Base-by-base conservation (phyloP, 768 basidiomycete genomes). In the Pleurotus tuber-regium region DNA sequence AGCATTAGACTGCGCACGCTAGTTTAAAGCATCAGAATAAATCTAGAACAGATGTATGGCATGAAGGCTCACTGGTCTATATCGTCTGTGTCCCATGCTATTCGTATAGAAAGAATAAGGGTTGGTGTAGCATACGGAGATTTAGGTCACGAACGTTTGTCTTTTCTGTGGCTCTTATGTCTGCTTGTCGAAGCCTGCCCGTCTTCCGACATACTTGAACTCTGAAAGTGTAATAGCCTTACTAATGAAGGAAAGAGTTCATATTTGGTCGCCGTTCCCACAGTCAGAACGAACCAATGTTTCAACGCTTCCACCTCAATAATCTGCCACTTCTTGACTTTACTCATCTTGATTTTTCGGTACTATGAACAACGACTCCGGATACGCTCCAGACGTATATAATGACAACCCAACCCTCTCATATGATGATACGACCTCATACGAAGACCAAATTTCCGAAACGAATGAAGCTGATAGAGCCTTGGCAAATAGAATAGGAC, bases 61-160 rank as follows among this genome's bases (percentile, higher is more conserved):
- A 44, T 47, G 29, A 54, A 43, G 31, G 56, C 93, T 84, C 66
- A 96, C 93, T 97, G 95, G 77, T 98, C 91, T 69, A 98, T 93
- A 61, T 97, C 96, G 67, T 98, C 95, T 38, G 95, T 98, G 64
- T 98, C 96, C 96, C 96, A 98, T 63, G 95, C 96, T 98, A 58
- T 47, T 61, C n/a, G n/a, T 47, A 54, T 26, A 51, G 53, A 55
- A 30, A 55, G 46, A 21, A 50, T 59, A 31, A 62, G 53, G 12
- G 49, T 7, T 23, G 2, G 9, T 16, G 3, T 25, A 30, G n/a
- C 19, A 28, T 12, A 28, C 12, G n/a, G 38, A 42, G 35, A 6
- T 2, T 8, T 21, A 21, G 33, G 8, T 16, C 18, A 70, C 92
- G 64, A 63, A 96, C 95, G 95, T 71, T 98, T 98, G 6, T 97